Conservation (phyloP, 345 rosid genomes). For the Psidium guajava region DNA sequence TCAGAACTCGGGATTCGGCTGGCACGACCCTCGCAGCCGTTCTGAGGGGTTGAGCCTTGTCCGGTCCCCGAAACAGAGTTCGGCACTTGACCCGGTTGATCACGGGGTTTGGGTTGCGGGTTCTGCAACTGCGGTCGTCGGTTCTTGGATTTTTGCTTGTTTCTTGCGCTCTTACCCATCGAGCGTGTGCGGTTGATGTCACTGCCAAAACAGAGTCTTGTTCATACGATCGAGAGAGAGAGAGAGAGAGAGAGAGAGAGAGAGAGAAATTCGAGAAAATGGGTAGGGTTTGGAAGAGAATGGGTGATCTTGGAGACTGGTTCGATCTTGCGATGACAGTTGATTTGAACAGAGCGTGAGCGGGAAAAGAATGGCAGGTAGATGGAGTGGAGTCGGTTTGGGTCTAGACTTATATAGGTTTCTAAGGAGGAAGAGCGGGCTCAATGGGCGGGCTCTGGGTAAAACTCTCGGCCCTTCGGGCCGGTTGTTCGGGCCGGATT, state of each 20-base stretch:
- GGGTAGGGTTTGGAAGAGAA: background rate
- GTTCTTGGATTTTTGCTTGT: conserved; percentile 1
- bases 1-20: background rate
- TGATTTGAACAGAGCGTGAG: background rate
- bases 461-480: background rate
- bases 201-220: background rate
- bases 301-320: background rate
- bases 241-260: background rate
- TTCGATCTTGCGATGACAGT: background rate
- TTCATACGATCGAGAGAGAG: background rate
- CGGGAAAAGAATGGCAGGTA: background rate
- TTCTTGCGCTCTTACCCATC: background rate
- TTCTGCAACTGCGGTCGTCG: background rate
- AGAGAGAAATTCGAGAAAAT: background rate
- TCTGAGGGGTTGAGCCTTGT: conserved; percentile 35
- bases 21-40: background rate
- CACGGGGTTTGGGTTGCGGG: background rate
- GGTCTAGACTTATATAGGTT: background rate
- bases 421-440: background rate
- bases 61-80: conserved; percentile 2
- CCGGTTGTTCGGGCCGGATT: background rate
- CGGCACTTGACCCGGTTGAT: background rate
- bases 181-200: background rate
- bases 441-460: background rate
- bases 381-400: background rate